Evolutionary conservation across 73 alveolate genomes (phyloP).

Genomic region (Diophrys sp.): DNA sequence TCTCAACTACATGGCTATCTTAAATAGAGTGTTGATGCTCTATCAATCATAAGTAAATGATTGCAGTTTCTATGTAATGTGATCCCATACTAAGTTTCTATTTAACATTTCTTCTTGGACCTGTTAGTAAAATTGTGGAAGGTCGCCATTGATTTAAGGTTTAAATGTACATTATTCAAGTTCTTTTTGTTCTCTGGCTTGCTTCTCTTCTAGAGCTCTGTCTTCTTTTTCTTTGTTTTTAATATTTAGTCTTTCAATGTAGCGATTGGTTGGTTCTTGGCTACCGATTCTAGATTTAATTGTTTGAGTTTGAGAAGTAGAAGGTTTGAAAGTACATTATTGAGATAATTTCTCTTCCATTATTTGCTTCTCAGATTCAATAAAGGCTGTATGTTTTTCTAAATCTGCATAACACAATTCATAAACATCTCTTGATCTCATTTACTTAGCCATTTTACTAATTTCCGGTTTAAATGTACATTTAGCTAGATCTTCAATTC

Average conservation of each 20-base stretch:
- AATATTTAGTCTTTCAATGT: neutral
- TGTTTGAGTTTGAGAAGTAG: too few species aligned
- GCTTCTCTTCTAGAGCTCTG: neutral
- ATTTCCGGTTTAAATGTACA: neutral
- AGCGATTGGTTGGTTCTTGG: neutral
- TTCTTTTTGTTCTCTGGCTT: neutral
- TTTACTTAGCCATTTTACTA: neutral
- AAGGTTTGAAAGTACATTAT: neutral
- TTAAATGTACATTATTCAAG: neutral
- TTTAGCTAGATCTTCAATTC: neutral
- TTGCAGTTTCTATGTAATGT: neutral
- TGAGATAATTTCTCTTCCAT: neutral
- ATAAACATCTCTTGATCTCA: neutral
- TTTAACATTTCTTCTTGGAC: neutral
- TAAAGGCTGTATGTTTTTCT: neutral
- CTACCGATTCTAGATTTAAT: neutral
- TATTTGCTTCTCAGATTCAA: neutral
- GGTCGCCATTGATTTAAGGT: neutral
- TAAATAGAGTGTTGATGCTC: too few species aligned
- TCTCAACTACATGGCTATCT: too few species aligned
- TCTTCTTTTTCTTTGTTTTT: neutral
- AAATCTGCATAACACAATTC: neutral
- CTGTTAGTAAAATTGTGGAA: neutral
- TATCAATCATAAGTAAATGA: neutral
- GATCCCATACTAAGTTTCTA: constrained; percentile 1